Evolutionary conservation across 768 basidiomycete species (phyloP).

Genomic region (Tylopilus vinaceipallidus): DNA sequence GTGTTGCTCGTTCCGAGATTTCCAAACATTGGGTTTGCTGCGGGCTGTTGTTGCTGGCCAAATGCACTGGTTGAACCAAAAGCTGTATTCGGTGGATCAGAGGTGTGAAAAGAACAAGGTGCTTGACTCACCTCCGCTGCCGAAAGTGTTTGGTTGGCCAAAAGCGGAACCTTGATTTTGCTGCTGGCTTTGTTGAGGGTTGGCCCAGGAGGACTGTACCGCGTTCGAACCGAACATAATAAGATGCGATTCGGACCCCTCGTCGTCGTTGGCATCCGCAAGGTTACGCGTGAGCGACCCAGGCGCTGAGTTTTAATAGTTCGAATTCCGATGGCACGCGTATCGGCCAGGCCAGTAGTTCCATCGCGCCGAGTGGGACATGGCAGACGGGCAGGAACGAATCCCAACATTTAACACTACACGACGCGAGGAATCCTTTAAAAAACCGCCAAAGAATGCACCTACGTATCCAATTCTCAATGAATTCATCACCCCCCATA

Average conservation of each 20-base stretch:
- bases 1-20: conserved; percentile 41
- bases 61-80: conserved; percentile 57
- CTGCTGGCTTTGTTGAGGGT: conserved; percentile 62
- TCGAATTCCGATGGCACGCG: conserved; percentile 11
- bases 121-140: conserved; percentile 43
- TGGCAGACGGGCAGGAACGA: conserved; percentile 37
- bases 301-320: conserved; percentile 21
- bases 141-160: conserved; percentile 69
- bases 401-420: conserved; percentile 78
- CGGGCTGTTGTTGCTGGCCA: conserved; percentile 66
- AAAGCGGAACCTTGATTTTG: conserved; percentile 56
- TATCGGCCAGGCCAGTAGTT: too few relatives aligned
- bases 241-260: conserved; percentile 11
- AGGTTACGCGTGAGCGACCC: conserved; percentile 10
- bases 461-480: conserved; percentile 80
- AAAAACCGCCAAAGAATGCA: conserved; percentile 65
- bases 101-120: conserved; percentile 26
- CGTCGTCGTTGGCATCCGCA: conserved; percentile 27
- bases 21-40: conserved; percentile 82
- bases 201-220: conserved; percentile 66
- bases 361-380: too few relatives aligned
- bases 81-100: conserved; percentile 37
- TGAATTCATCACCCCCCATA: conserved; percentile 90
- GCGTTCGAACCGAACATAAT: conserved; percentile 58
- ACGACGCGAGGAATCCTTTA: conserved; percentile 73